Conservation (phyloP, 1,284 basidiomycete species). For the Rhodotorula sp. region DNA sequence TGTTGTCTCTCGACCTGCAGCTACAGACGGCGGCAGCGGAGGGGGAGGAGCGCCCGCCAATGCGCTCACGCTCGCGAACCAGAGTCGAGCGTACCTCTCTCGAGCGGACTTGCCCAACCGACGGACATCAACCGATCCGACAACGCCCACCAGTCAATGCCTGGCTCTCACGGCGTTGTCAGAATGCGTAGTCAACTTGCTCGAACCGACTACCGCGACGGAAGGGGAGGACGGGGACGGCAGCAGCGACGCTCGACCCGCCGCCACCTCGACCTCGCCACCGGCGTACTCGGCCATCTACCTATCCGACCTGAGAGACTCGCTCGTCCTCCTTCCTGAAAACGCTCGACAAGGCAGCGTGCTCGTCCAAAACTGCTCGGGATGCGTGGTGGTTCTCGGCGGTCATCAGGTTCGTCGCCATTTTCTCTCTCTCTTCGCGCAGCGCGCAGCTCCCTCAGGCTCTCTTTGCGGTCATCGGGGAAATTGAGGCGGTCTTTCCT, state of each 20-base stretch:
- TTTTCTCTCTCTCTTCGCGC: background rate
- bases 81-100: constrained; percentile 5
- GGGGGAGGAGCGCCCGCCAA: constrained; percentile 5
- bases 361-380: constrained; percentile 22
- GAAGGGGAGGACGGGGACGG: no score
- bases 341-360: constrained; percentile 6
- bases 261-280: no score
- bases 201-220: background rate
- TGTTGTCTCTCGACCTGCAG: background rate
- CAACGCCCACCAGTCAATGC: background rate
- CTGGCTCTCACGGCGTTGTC: constrained; percentile 18
- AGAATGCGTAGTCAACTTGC: constrained; percentile 22
- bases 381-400: constrained; percentile 15
- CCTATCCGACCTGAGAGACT: constrained; percentile 9
- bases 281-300: constrained; percentile 16
- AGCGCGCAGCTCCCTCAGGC: no score
- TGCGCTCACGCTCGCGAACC: constrained; percentile 4
- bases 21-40: background rate
- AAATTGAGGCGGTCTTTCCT: background rate
- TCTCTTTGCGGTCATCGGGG: background rate
- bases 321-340: constrained; percentile 18
- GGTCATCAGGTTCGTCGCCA: constrained; percentile 26
- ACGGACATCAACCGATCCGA: background rate
- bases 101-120: constrained; percentile 10
- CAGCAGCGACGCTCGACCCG: no score